Conservation (phyloP, 805 yeast genomes). For the Ogataea glucozyma region DNA sequence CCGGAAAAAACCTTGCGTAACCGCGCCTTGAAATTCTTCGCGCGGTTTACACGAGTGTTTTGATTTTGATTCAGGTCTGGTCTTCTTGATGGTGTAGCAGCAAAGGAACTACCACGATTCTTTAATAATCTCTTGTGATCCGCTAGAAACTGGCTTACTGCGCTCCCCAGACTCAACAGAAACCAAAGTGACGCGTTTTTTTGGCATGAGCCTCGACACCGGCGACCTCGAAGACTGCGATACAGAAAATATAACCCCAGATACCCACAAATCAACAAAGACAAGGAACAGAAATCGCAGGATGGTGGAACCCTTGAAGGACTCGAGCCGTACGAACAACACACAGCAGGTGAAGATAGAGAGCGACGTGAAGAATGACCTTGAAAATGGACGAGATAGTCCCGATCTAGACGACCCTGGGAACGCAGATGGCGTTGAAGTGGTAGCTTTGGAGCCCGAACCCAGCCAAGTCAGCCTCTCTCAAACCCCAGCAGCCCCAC, state of each 20-base stretch:
- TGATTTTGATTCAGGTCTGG: slow-evolving; percentile 5
- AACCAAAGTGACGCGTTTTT: neutral
- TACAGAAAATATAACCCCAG: slow-evolving; percentile 6
- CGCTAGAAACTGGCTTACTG: neutral
- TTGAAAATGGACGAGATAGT: neutral
- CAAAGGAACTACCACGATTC: too few relatives aligned
- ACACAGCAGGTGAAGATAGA: neutral
- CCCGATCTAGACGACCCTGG: neutral
- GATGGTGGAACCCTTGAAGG: slow-evolving; percentile 8
- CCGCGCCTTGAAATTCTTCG: slow-evolving; percentile 4
- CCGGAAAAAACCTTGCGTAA: neutral
- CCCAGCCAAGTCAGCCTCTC: neutral
- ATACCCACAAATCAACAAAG: neutral
- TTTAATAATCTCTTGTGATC: too few relatives aligned
- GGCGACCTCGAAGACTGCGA: slow-evolving; percentile 7
- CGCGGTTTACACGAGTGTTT: slow-evolving; percentile 1
- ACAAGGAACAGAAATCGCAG: neutral
- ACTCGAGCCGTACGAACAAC: neutral
- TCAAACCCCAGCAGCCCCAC: neutral
- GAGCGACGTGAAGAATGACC: neutral
- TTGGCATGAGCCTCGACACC: slow-evolving; percentile 5
- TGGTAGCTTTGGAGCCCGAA: slow-evolving; percentile 17
- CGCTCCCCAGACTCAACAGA: neutral
- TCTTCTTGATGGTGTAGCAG: neutral
- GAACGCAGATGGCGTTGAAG: slow-evolving; percentile 11